phyloP scores from a whole-genome alignment of 768 basidiomycete species.

The Calocybe cyanea region DNA sequence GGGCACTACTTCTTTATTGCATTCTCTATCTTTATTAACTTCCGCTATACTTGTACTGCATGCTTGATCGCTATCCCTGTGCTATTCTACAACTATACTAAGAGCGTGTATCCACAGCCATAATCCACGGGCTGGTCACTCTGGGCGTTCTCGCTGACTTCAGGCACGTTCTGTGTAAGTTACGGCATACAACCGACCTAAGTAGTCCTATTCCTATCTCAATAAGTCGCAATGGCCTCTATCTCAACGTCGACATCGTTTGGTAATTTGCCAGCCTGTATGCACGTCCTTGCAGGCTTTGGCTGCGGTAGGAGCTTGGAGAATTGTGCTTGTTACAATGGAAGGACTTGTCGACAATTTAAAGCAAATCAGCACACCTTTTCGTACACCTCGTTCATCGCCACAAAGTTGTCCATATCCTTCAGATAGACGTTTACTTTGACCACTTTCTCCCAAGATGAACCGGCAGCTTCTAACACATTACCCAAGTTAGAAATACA shows the following conservation, averaged over 20 bases:
- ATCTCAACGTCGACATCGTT: constrained; percentile 72
- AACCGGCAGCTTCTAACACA: constrained; percentile 50
- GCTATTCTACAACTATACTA: neutral
- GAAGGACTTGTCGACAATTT: neutral
- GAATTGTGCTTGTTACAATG: neutral
- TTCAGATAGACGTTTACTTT: constrained; percentile 60
- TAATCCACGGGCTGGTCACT: neutral
- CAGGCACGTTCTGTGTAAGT: neutral
- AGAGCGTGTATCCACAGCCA: neutral
- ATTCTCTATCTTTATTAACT: constrained; percentile 1
- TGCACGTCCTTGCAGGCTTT: constrained; percentile 74
- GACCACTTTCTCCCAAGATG: constrained; percentile 57
- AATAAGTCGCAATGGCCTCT: constrained; percentile 56
- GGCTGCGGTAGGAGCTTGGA: constrained; percentile 40
- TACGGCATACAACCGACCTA: too few species aligned
- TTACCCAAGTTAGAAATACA: constrained; percentile 53
- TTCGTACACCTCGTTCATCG: constrained; percentile 57
- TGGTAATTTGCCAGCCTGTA: constrained; percentile 68
- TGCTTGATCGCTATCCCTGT: neutral
- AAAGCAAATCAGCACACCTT: constrained; percentile 29
- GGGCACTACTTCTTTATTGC: neutral
- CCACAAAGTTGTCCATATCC: constrained; percentile 52
- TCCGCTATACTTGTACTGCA: constrained; percentile 8
- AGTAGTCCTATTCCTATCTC: neutral
- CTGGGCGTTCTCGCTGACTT: neutral